phyloP scores from a whole-genome alignment of 2,329 filamentous ascomycete genomes.

The Dryadomyces quercus-mongolicae region DNA sequence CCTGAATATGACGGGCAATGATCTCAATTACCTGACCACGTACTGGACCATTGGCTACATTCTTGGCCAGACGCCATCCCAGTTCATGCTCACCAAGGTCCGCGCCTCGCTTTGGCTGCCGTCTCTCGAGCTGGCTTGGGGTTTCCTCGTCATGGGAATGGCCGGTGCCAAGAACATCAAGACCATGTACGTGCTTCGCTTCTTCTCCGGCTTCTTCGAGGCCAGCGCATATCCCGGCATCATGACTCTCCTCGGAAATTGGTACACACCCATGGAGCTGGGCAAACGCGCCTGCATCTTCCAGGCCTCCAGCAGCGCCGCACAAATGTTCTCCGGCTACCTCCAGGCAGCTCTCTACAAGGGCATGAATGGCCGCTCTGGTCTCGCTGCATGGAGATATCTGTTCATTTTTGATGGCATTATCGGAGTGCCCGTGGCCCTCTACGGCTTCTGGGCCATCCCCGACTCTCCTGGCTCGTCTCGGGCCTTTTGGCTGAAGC shows the following conservation, averaged over 20 bases:
- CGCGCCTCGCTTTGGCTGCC: constrained; percentile 28
- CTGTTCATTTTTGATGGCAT: constrained; percentile 27
- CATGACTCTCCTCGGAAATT: constrained; percentile 26
- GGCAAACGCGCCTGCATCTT: constrained; percentile 29
- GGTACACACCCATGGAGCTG: constrained; percentile 30
- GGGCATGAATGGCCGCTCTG: constrained; percentile 20
- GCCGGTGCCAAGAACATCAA: constrained; percentile 24
- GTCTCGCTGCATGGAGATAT: constrained; percentile 25
- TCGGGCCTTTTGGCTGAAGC: constrained; percentile 7
- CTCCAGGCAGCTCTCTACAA: constrained; percentile 24
- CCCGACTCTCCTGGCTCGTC: constrained; percentile 11
- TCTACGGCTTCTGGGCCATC: constrained; percentile 13
- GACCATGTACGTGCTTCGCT: constrained; percentile 26
- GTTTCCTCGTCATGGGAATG: constrained; percentile 19
- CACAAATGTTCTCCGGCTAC: constrained; percentile 19
- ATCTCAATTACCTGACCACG: constrained; percentile 29
- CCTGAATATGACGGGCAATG: constrained; percentile 35
- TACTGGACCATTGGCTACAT: constrained; percentile 50
- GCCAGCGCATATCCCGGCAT: constrained; percentile 25
- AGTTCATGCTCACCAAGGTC: constrained; percentile 25
- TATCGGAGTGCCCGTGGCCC: constrained; percentile 13
- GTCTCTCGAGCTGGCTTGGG: constrained; percentile 22
- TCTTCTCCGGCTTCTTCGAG: constrained; percentile 29
- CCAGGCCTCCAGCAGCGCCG: constrained; percentile 23
- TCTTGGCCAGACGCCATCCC: constrained; percentile 28